Percentiles rank a stretch among this genome's conserved stretches.
Conservation (phyloP, 495 filamentous ascomycete species). For the Xylaria castorea region DNA sequence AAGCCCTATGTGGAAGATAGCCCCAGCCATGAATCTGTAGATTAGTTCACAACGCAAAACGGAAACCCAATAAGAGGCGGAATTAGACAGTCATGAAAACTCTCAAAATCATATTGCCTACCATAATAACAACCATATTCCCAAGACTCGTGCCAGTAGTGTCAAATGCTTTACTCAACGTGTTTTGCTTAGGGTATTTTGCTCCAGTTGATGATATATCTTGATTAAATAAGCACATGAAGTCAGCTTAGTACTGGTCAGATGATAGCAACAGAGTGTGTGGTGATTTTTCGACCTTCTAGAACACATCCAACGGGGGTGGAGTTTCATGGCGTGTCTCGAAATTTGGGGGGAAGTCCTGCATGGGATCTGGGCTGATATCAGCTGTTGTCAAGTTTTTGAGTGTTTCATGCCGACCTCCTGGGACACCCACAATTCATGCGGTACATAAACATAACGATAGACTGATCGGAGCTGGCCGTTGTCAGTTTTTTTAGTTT, state of each 20-base stretch:
- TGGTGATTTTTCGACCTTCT: not conserved
- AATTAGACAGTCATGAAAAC: not conserved
- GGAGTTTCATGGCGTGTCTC: constrained; percentile 17
- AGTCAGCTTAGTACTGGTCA: not conserved
- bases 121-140: not conserved
- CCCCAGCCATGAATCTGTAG: not conserved
- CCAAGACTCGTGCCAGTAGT: not conserved
- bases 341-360: constrained; percentile 5
- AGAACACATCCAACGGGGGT: constrained; percentile 10
- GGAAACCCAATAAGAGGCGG: not conserved
- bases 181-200: not conserved
- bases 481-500: constrained; percentile 13
- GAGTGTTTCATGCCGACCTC: constrained; percentile 34
- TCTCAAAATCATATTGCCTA: not conserved
- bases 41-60: not conserved
- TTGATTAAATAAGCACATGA: not conserved
- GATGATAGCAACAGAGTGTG: not conserved
- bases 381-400: constrained; percentile 41
- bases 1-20: constrained; percentile 37
- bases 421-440: constrained; percentile 24
- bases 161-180: not conserved
- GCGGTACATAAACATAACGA: constrained; percentile 33
- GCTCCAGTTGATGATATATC: not conserved
- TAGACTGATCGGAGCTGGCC: constrained; percentile 23
- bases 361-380: constrained; percentile 36